Percentiles rank a stretch among this genome's conserved stretches.
Evolutionary conservation across 768 basidiomycete genomes (phyloP).

Genomic region (Russula virescens): DNA sequence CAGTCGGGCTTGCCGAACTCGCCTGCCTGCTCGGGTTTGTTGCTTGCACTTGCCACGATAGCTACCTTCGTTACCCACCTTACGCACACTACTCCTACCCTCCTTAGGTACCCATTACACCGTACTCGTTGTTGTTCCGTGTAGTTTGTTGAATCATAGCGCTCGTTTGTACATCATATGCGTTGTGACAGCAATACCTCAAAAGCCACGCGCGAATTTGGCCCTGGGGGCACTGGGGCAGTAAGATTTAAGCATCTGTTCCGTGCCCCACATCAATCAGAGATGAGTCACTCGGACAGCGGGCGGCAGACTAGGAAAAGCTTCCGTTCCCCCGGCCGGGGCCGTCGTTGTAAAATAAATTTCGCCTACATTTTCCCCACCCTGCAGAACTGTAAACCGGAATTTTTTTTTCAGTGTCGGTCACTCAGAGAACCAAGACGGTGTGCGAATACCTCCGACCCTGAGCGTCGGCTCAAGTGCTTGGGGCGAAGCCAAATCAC

Average conservation of each 20-base stretch:
- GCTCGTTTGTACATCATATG: constrained; percentile 3
- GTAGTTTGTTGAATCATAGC: constrained; percentile 14
- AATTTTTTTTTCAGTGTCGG: not conserved
- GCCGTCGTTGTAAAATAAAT: not conserved
- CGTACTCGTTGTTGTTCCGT: not conserved
- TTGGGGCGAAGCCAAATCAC: not conserved
- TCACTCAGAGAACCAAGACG: not conserved
- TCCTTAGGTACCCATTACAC: constrained; percentile 2
- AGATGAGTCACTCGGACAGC: no score
- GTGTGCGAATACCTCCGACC: not conserved
- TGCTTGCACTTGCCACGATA: constrained; percentile 6
- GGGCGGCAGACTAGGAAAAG: no score
- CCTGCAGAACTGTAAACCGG: no score
- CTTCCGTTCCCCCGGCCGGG: not conserved
- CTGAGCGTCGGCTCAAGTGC: not conserved
- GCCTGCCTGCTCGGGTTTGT: constrained; percentile 8
- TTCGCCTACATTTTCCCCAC: not conserved
- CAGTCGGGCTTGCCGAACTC: constrained; percentile 23
- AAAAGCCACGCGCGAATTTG: not conserved
- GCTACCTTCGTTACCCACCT: constrained; percentile 5
- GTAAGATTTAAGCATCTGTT: not conserved
- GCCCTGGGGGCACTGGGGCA: not conserved
- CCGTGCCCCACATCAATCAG: not conserved
- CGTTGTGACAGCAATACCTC: not conserved
- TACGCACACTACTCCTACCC: constrained; percentile 4